phyloP scores from a whole-genome alignment of 2,329 filamentous ascomycete genomes.

The Emmonsiellopsis sp. region DNA sequence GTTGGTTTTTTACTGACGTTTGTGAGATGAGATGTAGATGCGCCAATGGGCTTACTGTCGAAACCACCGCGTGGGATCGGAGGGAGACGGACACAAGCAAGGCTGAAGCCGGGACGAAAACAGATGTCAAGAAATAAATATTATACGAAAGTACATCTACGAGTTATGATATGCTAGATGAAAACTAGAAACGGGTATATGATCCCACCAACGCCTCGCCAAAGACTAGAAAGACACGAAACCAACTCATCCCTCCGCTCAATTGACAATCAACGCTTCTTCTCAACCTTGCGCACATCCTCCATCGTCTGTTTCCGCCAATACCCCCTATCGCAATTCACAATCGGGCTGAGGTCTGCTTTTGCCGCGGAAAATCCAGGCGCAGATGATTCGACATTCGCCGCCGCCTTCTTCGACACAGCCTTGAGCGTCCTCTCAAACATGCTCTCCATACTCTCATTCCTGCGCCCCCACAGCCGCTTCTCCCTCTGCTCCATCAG shows the following conservation, averaged over 20 bases:
- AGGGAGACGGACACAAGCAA: neutral
- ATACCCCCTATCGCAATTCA: slow-evolving; percentile 53
- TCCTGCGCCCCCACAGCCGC: slow-evolving; percentile 29
- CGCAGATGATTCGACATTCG: slow-evolving; percentile 18
- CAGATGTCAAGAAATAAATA: slow-evolving; percentile 11
- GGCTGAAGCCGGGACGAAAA: slow-evolving; percentile 6
- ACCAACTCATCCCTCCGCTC: slow-evolving; percentile 12
- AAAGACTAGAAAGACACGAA: slow-evolving; percentile 12
- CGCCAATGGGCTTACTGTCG: slow-evolving; percentile 48
- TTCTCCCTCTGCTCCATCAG: slow-evolving; percentile 32
- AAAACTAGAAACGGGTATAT: neutral
- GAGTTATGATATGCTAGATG: neutral
- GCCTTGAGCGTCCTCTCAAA: slow-evolving; percentile 50
- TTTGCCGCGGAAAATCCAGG: slow-evolving; percentile 6
- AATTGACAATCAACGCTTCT: slow-evolving; percentile 16
- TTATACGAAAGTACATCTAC: neutral
- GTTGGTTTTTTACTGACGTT: slow-evolving; percentile 5
- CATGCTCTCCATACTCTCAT: slow-evolving; percentile 38
- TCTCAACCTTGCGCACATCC: slow-evolving; percentile 22
- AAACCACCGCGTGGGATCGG: slow-evolving; percentile 53
- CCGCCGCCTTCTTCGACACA: slow-evolving; percentile 34
- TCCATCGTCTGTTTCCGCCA: slow-evolving; percentile 43
- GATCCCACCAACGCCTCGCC: slow-evolving; percentile 2
- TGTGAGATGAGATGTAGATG: slow-evolving; percentile 23
- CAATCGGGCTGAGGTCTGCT: slow-evolving; percentile 40